Conservation (phyloP, 2,329 filamentous ascomycete genomes). For the Fusarium albidum region DNA sequence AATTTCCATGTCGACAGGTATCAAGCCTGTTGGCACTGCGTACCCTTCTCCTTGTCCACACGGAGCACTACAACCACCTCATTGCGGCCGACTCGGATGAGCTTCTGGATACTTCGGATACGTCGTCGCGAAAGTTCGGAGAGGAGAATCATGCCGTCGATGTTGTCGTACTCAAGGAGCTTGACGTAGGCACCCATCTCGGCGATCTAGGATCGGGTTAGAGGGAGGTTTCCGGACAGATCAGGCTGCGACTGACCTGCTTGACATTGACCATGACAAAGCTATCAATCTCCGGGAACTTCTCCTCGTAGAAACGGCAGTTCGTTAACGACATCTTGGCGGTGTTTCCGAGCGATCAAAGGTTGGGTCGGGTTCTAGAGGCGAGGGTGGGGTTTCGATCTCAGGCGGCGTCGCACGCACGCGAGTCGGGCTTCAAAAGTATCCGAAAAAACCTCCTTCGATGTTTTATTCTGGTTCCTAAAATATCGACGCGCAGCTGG, state of each 20-base stretch:
- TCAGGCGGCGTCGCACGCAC: constrained; percentile 37
- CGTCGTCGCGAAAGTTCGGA: constrained; percentile 97
- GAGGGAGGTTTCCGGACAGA: constrained; percentile 18
- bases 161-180: constrained; percentile 99
- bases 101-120: constrained; percentile 98
- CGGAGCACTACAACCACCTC: constrained; percentile 98
- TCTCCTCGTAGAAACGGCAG: constrained; percentile 97
- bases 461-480: constrained; percentile 3
- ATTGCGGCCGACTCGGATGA: constrained; percentile 97
- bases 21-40: constrained; percentile 34
- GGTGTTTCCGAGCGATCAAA: constrained; percentile 46
- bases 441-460: constrained; percentile 16
- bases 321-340: constrained; percentile 93
- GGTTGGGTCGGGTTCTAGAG: constrained; percentile 35
- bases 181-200: constrained; percentile 99
- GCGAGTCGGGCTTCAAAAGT: constrained; percentile 30
- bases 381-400: constrained; percentile 44
- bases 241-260: constrained; percentile 68
- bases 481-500: constrained; percentile 13
- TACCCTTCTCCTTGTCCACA: constrained; percentile 99
- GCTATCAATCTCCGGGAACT: constrained; percentile 94
- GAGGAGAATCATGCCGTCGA: constrained; percentile 99
- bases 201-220: constrained; percentile 73
- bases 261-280: constrained; percentile 99
- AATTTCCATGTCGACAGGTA: constrained; percentile 35